Evolutionary conservation across 305 asterid species (phyloP).

Genomic region (Fraxinus greggii): DNA sequence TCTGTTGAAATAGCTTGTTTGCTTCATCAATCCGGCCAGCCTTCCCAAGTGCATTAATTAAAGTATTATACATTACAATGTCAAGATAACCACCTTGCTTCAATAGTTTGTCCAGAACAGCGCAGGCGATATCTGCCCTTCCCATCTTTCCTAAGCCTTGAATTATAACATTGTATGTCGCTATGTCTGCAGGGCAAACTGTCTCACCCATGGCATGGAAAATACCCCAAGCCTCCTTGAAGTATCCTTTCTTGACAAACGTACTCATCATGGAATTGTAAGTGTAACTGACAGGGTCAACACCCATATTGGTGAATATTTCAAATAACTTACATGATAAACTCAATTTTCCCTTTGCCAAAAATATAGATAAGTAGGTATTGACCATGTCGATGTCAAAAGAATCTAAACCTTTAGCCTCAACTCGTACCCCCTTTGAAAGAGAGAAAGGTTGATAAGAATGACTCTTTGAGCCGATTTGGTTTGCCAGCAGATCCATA

Average conservation of each 20-base stretch:
- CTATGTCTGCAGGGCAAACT: constrained; percentile 66
- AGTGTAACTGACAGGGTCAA: constrained; percentile 68
- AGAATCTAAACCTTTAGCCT: constrained; percentile 62
- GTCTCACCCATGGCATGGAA: constrained; percentile 70
- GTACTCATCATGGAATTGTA: constrained; percentile 89
- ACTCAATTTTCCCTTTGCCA: constrained; percentile 87
- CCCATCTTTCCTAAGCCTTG: constrained; percentile 93
- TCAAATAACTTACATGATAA: constrained; percentile 88
- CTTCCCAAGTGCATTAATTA: constrained; percentile 87
- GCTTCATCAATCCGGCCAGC: constrained; percentile 74
- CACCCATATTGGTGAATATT: constrained; percentile 63
- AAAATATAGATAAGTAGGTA: constrained; percentile 76
- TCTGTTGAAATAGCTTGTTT: constrained; percentile 59
- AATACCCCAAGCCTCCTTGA: constrained; percentile 82
- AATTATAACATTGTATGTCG: constrained; percentile 74
- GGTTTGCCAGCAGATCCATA: constrained; percentile 75
- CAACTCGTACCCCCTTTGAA: constrained; percentile 59
- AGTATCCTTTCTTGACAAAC: constrained; percentile 84
- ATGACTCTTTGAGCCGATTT: constrained; percentile 28
- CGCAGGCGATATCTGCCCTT: constrained; percentile 78
- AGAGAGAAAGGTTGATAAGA: constrained; percentile 39
- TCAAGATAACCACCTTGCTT: constrained; percentile 87
- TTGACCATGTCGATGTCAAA: constrained; percentile 86
- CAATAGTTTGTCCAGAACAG: constrained; percentile 64
- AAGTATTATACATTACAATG: constrained; percentile 86